Percentiles rank a stretch among this genome's conserved stretches.
Evolutionary conservation across 345 rosid genomes (phyloP).

Genomic region (Gossypium stocksii): DNA sequence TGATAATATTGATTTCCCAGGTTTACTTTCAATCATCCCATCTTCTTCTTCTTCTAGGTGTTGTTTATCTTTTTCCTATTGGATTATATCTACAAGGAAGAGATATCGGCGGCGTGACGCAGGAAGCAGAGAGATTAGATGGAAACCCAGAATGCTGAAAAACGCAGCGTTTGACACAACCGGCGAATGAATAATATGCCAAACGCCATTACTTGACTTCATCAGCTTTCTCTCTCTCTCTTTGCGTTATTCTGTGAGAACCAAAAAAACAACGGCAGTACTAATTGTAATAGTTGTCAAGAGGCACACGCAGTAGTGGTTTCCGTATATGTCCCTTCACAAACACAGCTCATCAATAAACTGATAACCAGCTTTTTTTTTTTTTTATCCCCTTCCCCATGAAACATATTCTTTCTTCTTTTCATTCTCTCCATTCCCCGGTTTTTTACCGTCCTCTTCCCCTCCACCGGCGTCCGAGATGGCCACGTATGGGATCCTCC

Average conservation of each 20-base stretch:
- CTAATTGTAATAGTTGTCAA: not conserved
- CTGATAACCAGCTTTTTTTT: constrained; percentile 12
- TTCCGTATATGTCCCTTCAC: constrained; percentile 9
- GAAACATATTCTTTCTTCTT: constrained; percentile 7
- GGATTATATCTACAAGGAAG: not conserved
- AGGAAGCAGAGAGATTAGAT: not conserved
- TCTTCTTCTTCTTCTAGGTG: not conserved
- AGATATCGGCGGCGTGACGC: not conserved
- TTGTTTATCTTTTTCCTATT: not conserved
- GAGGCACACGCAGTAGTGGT: too few species aligned
- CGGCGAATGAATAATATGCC: not conserved
- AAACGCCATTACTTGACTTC: constrained; percentile 9
- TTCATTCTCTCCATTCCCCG: not conserved
- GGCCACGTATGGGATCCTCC: constrained; percentile 19
- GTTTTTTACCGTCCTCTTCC: constrained; percentile 1
- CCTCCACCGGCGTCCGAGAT: not conserved
- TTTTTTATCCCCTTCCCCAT: not conserved
- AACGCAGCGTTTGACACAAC: too few species aligned
- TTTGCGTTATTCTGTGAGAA: not conserved
- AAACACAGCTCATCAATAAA: constrained; percentile 12
- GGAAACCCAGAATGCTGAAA: not conserved
- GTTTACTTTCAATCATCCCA: not conserved
- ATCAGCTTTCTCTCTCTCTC: not conserved
- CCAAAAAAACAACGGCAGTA: constrained; percentile 13
- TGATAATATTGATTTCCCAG: not conserved